Evolutionary conservation across 371 early-diverging fungal species (phyloP).

Genomic region (Apophysomyces ossiformis): DNA sequence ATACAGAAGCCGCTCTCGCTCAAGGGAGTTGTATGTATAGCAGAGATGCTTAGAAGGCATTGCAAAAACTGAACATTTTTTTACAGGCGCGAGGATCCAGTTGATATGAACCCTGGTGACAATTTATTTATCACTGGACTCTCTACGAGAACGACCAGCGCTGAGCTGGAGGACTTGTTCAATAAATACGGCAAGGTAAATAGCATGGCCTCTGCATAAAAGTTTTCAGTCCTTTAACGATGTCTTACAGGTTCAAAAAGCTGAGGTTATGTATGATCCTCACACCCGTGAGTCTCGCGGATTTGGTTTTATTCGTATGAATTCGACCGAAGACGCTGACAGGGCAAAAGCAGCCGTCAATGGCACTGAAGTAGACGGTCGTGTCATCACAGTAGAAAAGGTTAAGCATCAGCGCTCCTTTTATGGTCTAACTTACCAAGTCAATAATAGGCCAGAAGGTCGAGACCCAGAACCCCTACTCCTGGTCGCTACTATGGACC

Average conservation of each 20-base stretch:
- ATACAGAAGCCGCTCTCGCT: constrained; percentile 57
- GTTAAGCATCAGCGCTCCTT: constrained; percentile 33
- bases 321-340: constrained; percentile 74
- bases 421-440: not conserved
- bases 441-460: constrained; percentile 63
- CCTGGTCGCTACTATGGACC: constrained; percentile 89
- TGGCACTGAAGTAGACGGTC: constrained; percentile 76
- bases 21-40: constrained; percentile 40
- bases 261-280: constrained; percentile 80
- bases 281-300: constrained; percentile 84
- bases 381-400: constrained; percentile 76
- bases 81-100: constrained; percentile 33
- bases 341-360: constrained; percentile 65
- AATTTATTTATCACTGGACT: constrained; percentile 82
- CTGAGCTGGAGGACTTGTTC: constrained; percentile 75
- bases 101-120: constrained; percentile 71
- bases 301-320: constrained; percentile 86
- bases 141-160: constrained; percentile 58
- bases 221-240: not conserved
- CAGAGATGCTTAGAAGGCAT: not conserved
- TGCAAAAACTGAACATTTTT: constrained; percentile 8
- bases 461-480: constrained; percentile 82
- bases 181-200: constrained; percentile 75
- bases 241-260: constrained; percentile 62
- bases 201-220: not conserved